Evolutionary conservation across 2,329 filamentous ascomycete genomes (phyloP), one percentile per base, ranked within the genome.

Genomic region (Celoporthe dispersa): DNA sequence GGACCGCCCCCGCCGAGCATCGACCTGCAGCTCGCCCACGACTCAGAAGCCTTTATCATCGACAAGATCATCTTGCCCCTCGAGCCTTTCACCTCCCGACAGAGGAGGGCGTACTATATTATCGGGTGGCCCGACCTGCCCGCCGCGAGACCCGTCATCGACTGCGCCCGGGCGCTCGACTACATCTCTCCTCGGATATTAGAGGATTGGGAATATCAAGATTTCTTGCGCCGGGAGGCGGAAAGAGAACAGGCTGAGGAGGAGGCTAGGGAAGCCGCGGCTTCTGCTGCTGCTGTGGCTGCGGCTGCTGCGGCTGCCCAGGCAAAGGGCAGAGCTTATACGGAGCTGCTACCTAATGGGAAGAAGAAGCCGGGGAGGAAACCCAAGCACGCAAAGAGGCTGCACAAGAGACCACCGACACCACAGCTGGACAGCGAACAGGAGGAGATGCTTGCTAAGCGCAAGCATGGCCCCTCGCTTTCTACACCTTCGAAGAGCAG

Each of bases 21-120:
- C 22, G 76, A 80, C n/a, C 77, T 89, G 8, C 76, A 84, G 2
- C 86, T 84, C 3, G 76, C 80, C 1, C 77, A 82, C 75, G 85
- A 89, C 73, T 83, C 84, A 59, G 84, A 84, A 11, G 87, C 85
- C n/a, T 87, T 84, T 74, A 90, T 91, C 57, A 76, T 86, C 71
- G 84, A 86, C 63, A 84, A 86, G 73, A 80, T 86, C 41, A 78
- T 88, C 9, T 78, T 86, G 0, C 82, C 84, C 1, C 74, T 77
- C 1, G 53, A 62, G 4, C 74, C 31, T 73, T 74, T 64, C 74
- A 77, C 31, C 67, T 80, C 41, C 78, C 77, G 39, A 75, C 80
- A 80, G 12, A 82, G 84, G 61, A 79, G 84, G 9, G 81, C 88
- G 71, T 83, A 83, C 64, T 88, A 90, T 69, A 78, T 87, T 2